A percentile compares a stretch with the other conserved stretches of the same genome.
phyloP scores from a whole-genome alignment of 208 protist species.

The Giardia muris region DNA sequence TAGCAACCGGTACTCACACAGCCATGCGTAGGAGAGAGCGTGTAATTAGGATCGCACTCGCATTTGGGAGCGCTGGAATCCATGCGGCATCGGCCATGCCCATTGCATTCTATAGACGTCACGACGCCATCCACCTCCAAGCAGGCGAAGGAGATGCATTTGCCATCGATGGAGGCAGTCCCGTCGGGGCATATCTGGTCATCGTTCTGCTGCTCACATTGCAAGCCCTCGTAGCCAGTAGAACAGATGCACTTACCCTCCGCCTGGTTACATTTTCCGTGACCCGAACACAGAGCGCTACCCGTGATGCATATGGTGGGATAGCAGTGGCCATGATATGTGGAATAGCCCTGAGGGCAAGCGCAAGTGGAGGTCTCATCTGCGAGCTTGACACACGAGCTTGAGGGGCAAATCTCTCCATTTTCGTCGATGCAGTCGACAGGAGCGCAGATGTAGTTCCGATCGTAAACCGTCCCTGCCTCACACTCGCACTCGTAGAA shows the following conservation, averaged over 20 bases:
- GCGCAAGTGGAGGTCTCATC: not conserved
- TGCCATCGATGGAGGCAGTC: not conserved
- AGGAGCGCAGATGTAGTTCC: not conserved
- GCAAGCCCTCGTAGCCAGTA: not conserved
- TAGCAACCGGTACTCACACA: not conserved
- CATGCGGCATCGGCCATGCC: not conserved
- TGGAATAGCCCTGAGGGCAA: not conserved
- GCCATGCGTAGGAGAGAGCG: not conserved
- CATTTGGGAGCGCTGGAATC: not conserved
- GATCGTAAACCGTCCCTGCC: not conserved
- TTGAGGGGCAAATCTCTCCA: not conserved
- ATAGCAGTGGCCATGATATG: not conserved
- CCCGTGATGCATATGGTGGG: not conserved
- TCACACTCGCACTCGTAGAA: not conserved
- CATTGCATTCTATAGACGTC: not conserved
- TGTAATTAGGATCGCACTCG: not conserved
- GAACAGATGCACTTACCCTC: not conserved
- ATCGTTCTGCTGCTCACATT: not conserved
- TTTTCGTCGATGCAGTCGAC: not conserved
- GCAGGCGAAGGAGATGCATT: not conserved
- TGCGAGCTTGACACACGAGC: not conserved
- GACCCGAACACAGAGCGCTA: not conserved
- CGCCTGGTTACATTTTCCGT: not conserved
- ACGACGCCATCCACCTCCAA: not conserved
- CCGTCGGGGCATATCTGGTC: not conserved